Conservation (phyloP, 2,329 filamentous ascomycete genomes). For the Ceratocystis harringtonii region DNA sequence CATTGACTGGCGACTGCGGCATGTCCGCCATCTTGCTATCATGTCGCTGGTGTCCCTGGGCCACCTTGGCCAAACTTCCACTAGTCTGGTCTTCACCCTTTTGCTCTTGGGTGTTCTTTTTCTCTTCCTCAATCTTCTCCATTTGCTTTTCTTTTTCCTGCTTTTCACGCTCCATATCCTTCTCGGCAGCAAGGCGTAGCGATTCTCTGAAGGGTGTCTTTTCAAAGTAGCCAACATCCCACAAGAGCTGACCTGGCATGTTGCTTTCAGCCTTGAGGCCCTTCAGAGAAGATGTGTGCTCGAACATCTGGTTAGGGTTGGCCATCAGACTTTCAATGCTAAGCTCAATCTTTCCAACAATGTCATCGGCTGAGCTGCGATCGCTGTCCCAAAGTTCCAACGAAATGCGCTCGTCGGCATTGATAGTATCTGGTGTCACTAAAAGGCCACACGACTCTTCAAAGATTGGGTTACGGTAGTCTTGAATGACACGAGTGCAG, state of each 20-base stretch:
- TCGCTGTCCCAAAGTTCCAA: slow-evolving; percentile 96
- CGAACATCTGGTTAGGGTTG: slow-evolving; percentile 80
- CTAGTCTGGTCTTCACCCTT: neutral
- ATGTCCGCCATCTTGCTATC: slow-evolving; percentile 10
- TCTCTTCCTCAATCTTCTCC: slow-evolving; percentile 3
- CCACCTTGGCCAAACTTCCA: neutral
- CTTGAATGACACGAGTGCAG: slow-evolving; percentile 88
- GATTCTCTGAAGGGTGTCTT: slow-evolving; percentile 79
- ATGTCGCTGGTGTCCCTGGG: slow-evolving; percentile 9
- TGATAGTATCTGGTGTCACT: slow-evolving; percentile 79
- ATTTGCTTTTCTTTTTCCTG: slow-evolving; percentile 14
- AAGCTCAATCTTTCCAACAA: slow-evolving; percentile 86
- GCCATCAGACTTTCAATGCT: slow-evolving; percentile 92
- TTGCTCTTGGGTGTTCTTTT: neutral
- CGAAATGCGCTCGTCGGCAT: slow-evolving; percentile 81
- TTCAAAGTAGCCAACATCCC: slow-evolving; percentile 91
- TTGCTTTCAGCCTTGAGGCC: slow-evolving; percentile 70
- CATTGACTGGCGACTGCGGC: neutral
- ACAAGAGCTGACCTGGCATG: slow-evolving; percentile 89
- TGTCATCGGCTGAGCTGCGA: slow-evolving; percentile 78
- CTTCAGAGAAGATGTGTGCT: slow-evolving; percentile 66
- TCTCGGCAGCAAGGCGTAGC: slow-evolving; percentile 64
- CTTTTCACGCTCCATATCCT: slow-evolving; percentile 29
- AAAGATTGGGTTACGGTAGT: slow-evolving; percentile 85
- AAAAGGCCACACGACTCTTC: slow-evolving; percentile 75